Evolutionary conservation across 2,329 filamentous ascomycete genomes (phyloP).

Genomic region (Fusarium coffeatum): DNA sequence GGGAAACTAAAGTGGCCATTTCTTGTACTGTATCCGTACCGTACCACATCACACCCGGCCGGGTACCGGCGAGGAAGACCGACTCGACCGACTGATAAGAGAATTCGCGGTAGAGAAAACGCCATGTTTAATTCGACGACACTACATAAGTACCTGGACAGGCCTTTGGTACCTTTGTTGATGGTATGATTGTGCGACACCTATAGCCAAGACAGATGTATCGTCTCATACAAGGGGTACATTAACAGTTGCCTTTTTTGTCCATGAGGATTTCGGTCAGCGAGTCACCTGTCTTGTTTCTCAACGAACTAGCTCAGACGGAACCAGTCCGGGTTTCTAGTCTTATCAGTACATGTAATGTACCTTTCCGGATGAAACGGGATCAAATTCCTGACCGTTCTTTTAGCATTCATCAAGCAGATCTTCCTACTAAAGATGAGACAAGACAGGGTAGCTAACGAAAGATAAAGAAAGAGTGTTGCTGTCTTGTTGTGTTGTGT

Average conservation of each 20-base stretch:
- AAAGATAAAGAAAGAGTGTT: constrained; percentile 32
- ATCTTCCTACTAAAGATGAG: constrained; percentile 12
- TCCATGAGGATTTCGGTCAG: constrained; percentile 29
- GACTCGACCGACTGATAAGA: constrained; percentile 46
- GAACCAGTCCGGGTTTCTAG: constrained; percentile 36
- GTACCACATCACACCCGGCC: constrained; percentile 8
- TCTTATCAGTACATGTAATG: constrained; percentile 45
- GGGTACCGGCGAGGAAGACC: constrained; percentile 24
- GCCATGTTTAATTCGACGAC: constrained; percentile 36
- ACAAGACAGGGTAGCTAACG: constrained; percentile 12
- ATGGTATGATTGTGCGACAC: background rate
- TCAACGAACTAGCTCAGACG: constrained; percentile 20
- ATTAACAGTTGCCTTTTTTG: constrained; percentile 34
- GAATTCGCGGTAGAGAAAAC: constrained; percentile 22
- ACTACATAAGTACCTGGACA: constrained; percentile 25
- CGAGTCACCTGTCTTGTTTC: constrained; percentile 34
- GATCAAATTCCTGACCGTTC: constrained; percentile 32
- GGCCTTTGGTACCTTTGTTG: constrained; percentile 23
- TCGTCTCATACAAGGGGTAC: constrained; percentile 24
- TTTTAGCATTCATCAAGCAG: constrained; percentile 24
- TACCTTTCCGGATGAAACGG: constrained; percentile 33
- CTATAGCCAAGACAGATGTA: constrained; percentile 26
- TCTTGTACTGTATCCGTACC: background rate
- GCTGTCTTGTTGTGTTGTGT: constrained; percentile 25
- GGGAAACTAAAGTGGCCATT: constrained; percentile 38